Percentiles rank a stretch among this genome's conserved stretches.
Conservation (phyloP, 441 rosid species). For the Theobroma grandiflorum region DNA sequence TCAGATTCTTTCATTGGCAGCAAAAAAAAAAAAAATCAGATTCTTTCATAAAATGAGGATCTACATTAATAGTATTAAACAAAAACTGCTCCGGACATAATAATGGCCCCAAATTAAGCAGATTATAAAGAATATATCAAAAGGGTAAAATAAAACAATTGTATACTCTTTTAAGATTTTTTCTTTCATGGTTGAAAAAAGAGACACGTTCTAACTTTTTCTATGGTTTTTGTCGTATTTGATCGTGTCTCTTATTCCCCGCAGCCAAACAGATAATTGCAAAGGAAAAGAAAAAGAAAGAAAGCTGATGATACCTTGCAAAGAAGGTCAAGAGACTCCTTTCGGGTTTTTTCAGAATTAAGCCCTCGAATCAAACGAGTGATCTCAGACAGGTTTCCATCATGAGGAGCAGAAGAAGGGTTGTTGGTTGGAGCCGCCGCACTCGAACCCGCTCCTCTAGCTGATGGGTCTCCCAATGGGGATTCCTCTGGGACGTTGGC, state of each 20-base stretch:
- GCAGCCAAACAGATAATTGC: not conserved
- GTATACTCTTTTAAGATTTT: not conserved
- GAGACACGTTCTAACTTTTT: not conserved
- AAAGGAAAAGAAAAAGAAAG: not conserved
- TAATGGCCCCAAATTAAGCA: no score
- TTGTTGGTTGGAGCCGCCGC: not conserved
- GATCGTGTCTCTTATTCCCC: not conserved
- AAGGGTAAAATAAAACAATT: no score
- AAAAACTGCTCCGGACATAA: no score
- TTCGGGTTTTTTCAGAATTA: conserved; percentile 22
- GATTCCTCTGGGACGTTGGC: not conserved
- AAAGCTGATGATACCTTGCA: conserved; percentile 30
- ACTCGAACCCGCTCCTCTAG: not conserved
- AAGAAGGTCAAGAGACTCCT: conserved; percentile 45
- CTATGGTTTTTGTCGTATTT: not conserved
- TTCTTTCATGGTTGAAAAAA: not conserved
- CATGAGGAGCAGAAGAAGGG: not conserved
- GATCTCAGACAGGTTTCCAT: not conserved
- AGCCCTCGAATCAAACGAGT: conserved; percentile 42
- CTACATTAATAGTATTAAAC: no score
- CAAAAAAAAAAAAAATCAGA: no score
- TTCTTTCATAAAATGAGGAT: no score
- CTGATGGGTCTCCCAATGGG: not conserved
- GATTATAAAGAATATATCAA: not conserved
- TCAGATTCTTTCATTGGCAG: no score